These are phyloP conservation scores for Ceratocystis lukuohia DNA, from an alignment of 2,329 filamentous ascomycete species.

Conservation along the genomic window DNA sequence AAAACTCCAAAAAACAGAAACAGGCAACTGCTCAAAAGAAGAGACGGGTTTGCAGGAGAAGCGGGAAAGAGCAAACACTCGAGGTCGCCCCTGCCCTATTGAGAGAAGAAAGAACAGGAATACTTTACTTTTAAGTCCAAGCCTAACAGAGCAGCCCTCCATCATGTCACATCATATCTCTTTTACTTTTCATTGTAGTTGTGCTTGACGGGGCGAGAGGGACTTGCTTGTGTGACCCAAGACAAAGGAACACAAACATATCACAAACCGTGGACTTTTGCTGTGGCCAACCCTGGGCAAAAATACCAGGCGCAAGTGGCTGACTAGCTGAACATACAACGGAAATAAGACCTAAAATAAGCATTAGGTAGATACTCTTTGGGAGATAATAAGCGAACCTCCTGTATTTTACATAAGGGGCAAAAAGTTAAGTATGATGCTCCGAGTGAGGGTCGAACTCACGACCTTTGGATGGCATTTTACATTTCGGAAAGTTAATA, in stretches of 20 bases:
- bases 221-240: background rate
- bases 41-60: background rate
- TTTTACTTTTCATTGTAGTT: background rate
- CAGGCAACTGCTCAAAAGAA: background rate
- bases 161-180: background rate
- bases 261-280: no score
- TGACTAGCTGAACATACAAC: background rate
- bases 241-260: background rate
- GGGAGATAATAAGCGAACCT: background rate
- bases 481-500: slow-evolving; percentile 6
- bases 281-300: no score
- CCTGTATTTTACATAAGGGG: background rate
- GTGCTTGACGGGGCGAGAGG: background rate
- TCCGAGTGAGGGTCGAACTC: slow-evolving; percentile 21
- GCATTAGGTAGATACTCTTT: background rate
- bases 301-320: background rate
- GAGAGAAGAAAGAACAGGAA: background rate
- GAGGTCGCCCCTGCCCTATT: background rate
- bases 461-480: slow-evolving; percentile 20
- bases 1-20: background rate
- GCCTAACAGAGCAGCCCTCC: background rate
- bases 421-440: slow-evolving; percentile 12
- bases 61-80: background rate
- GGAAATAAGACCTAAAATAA: background rate
- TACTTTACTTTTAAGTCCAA: background rate